These are phyloP conservation scores for Endocalyx cinctus DNA, from an alignment of 2,329 filamentous ascomycete species.

Conservation along the genomic window DNA sequence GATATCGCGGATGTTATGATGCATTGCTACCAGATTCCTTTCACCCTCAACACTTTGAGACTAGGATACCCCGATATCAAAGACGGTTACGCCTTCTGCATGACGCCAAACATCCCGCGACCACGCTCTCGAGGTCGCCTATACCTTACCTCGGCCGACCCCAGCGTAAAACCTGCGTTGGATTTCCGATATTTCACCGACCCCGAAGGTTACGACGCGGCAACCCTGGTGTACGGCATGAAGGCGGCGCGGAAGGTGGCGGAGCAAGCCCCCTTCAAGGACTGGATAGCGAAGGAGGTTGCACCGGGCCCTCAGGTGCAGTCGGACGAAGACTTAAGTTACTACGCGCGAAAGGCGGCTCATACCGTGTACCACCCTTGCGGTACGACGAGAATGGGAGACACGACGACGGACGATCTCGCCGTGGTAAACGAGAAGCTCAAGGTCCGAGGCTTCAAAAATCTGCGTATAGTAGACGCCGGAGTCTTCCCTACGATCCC, in stretches of 20 bases:
- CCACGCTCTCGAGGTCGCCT: slow-evolving; percentile 72
- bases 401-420: slow-evolving; percentile 60
- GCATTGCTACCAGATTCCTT: slow-evolving; percentile 95
- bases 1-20: slow-evolving; percentile 86
- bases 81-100: slow-evolving; percentile 83
- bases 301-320: slow-evolving; percentile 70
- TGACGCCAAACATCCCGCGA: slow-evolving; percentile 87
- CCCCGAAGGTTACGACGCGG: slow-evolving; percentile 77
- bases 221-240: slow-evolving; percentile 73
- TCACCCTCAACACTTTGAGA: slow-evolving; percentile 78
- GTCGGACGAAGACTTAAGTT: slow-evolving; percentile 73
- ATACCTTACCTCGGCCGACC: slow-evolving; percentile 72
- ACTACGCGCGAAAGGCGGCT: slow-evolving; percentile 75
- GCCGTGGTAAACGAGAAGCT: slow-evolving; percentile 78
- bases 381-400: slow-evolving; percentile 87
- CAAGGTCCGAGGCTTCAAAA: slow-evolving; percentile 67
- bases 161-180: slow-evolving; percentile 72
- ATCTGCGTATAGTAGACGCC: slow-evolving; percentile 76
- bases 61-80: slow-evolving; percentile 62
- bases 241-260: slow-evolving; percentile 74
- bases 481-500: slow-evolving; percentile 86
- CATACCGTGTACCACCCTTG: slow-evolving; percentile 90
- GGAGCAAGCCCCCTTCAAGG: slow-evolving; percentile 69
- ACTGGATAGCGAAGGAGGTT: slow-evolving; percentile 79
- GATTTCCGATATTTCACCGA: slow-evolving; percentile 91